A percentile compares a stretch with the other conserved stretches of the same genome.
phyloP scores from a whole-genome alignment of 768 basidiomycete species.

The Lactifluus hygrophoroides region DNA sequence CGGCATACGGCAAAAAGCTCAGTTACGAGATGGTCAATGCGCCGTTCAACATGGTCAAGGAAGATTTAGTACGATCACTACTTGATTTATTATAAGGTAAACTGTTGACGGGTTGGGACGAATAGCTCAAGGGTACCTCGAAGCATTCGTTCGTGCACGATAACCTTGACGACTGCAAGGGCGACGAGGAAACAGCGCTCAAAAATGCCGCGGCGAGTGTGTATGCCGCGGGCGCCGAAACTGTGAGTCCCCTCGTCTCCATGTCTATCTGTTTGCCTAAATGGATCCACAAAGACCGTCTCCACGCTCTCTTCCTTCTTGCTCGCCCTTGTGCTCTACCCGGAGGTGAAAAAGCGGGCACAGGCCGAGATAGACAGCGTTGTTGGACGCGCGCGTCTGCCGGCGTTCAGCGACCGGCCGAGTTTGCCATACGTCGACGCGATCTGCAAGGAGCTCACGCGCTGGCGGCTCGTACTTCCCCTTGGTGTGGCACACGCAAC shows the following conservation, averaged over 20 bases:
- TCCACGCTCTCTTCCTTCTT: constrained; percentile 8
- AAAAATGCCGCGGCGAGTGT: constrained; percentile 6
- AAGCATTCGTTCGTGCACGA: constrained; percentile 11
- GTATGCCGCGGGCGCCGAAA: constrained; percentile 11
- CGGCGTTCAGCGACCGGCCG: constrained; percentile 16
- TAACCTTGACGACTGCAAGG: neutral
- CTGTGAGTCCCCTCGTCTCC: neutral
- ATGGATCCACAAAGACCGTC: neutral
- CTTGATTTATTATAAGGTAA: neutral
- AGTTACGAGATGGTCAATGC: constrained; percentile 6
- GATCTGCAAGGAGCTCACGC: constrained; percentile 4
- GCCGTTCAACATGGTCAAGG: constrained; percentile 5
- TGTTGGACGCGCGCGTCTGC: constrained; percentile 21
- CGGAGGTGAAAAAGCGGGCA: constrained; percentile 5
- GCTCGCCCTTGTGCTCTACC: constrained; percentile 11
- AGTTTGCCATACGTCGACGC: constrained; percentile 23
- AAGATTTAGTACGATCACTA: constrained; percentile 3
- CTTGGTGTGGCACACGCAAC: constrained; percentile 10
- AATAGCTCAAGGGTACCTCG: constrained; percentile 8
- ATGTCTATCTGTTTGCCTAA: neutral
- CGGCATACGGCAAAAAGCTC: constrained; percentile 1
- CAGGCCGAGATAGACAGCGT: constrained; percentile 19
- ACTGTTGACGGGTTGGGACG: neutral
- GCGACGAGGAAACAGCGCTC: neutral
- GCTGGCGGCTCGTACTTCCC: constrained; percentile 10